phyloP scores from a whole-genome alignment of 83 land plant genomes.

The Picea engelmannii region DNA sequence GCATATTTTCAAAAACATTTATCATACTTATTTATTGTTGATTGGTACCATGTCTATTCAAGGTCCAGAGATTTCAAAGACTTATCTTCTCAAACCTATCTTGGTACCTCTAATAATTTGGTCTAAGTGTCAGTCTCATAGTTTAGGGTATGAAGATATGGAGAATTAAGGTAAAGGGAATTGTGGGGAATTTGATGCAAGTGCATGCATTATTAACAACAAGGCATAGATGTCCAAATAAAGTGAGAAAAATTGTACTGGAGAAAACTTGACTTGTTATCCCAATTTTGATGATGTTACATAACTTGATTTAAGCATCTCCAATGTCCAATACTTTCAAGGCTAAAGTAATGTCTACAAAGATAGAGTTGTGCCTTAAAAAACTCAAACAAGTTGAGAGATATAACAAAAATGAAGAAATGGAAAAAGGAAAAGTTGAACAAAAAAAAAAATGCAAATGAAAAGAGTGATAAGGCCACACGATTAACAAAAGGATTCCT shows the following conservation, averaged over 20 bases:
- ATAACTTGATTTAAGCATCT: slow-evolving; percentile 15
- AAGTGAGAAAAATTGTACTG: slow-evolving; percentile 23
- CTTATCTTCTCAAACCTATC: slow-evolving; percentile 32
- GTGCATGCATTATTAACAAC: slow-evolving; percentile 29
- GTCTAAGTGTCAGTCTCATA: slow-evolving; percentile 11
- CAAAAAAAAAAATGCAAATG: not conserved
- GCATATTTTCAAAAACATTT: slow-evolving; percentile 26
- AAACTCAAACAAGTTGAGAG: not conserved
- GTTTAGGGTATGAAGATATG: not conserved
- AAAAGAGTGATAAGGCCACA: not conserved
- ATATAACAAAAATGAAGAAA: not conserved
- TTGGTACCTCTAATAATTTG: slow-evolving; percentile 26
- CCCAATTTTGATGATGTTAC: slow-evolving; percentile 26
- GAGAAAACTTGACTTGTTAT: slow-evolving; percentile 13
- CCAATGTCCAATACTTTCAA: not conserved
- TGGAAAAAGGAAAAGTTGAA: not conserved
- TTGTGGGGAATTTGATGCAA: slow-evolving; percentile 28
- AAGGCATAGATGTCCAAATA: slow-evolving; percentile 28
- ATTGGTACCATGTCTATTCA: slow-evolving; percentile 22
- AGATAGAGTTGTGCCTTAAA: not conserved
- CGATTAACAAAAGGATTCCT: not conserved
- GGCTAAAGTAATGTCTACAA: not conserved
- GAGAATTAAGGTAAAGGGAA: not conserved
- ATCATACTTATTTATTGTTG: slow-evolving; percentile 33
- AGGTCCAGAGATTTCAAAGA: slow-evolving; percentile 24